Percentiles rank a stretch among this genome's conserved stretches.
Evolutionary conservation across 2,329 filamentous ascomycete species (phyloP).

Genomic region (Verticillium nonalfalfae): DNA sequence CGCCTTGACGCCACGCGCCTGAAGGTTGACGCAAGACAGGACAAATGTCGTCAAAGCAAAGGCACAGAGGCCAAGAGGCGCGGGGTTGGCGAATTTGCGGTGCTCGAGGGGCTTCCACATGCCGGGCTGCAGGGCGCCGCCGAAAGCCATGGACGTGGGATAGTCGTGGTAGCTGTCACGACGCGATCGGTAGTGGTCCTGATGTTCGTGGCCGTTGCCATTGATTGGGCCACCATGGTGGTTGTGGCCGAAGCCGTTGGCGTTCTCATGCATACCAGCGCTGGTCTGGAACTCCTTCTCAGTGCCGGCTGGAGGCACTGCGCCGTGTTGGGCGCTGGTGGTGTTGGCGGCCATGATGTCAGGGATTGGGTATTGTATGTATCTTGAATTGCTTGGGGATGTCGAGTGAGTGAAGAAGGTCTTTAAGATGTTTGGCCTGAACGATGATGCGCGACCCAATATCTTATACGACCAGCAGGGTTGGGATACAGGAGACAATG

Average conservation of each 20-base stretch:
- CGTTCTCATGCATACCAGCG: slow-evolving; percentile 3
- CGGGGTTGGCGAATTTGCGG: slow-evolving; percentile 74
- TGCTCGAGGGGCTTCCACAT: slow-evolving; percentile 55
- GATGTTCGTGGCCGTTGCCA: slow-evolving; percentile 4
- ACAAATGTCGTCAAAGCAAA: slow-evolving; percentile 83
- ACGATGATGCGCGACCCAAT: neutral
- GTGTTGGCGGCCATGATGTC: slow-evolving; percentile 7
- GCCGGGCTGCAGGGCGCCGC: slow-evolving; percentile 69
- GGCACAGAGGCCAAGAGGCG: slow-evolving; percentile 68
- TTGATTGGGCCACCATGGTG: slow-evolving; percentile 6
- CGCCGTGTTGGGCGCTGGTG: slow-evolving; percentile 4
- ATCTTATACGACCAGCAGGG: neutral
- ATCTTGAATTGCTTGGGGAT: neutral
- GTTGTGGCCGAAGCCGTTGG: slow-evolving; percentile 5
- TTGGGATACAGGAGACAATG: neutral
- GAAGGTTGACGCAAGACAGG: slow-evolving; percentile 67
- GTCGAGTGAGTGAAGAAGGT: neutral
- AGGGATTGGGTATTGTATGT: neutral
- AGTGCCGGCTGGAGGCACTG: slow-evolving; percentile 1
- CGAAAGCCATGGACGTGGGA: slow-evolving; percentile 43
- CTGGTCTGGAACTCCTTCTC: slow-evolving; percentile 9
- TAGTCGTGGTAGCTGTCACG: slow-evolving; percentile 1
- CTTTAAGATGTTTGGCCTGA: neutral
- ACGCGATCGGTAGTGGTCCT: slow-evolving; percentile 7
- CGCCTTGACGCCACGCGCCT: slow-evolving; percentile 48